phyloP scores from a whole-genome alignment of 2,329 filamentous ascomycete species.

The Botrytis fabae region DNA sequence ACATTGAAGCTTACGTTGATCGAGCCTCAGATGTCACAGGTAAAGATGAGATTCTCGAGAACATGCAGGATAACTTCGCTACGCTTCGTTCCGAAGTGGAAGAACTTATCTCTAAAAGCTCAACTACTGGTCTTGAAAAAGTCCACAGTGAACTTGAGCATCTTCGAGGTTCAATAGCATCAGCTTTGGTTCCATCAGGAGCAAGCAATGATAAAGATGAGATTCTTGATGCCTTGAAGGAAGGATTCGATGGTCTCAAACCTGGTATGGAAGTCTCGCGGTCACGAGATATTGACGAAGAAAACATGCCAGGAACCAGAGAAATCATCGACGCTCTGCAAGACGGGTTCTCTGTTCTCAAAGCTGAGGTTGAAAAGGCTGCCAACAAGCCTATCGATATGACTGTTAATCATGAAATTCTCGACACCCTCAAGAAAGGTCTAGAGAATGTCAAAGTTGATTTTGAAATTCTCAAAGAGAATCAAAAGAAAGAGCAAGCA shows the following conservation, averaged over 20 bases:
- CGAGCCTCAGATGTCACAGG: conserved; percentile 66
- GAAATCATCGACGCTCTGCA: conserved; percentile 89
- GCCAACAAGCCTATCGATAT: conserved; percentile 78
- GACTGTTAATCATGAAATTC: conserved; percentile 83
- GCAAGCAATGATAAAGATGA: conserved; percentile 59
- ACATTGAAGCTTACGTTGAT: conserved; percentile 81
- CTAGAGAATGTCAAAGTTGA: conserved; percentile 74
- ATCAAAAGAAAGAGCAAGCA: conserved; percentile 46
- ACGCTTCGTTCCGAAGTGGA: conserved; percentile 67
- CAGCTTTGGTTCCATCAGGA: conserved; percentile 50
- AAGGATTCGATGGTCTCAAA: conserved; percentile 72
- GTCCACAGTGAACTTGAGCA: conserved; percentile 58
- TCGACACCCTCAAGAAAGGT: conserved; percentile 83
- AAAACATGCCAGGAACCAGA: conserved; percentile 61
- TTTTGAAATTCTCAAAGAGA: conserved; percentile 73
- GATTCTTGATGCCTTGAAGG: conserved; percentile 60
- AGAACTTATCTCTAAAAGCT: conserved; percentile 54
- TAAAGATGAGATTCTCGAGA: conserved; percentile 77
- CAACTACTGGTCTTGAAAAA: conserved; percentile 55
- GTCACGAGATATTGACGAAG: conserved; percentile 37
- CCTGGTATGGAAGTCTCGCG: conserved; percentile 59
- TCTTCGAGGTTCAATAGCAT: conserved; percentile 57
- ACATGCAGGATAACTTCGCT: conserved; percentile 64
- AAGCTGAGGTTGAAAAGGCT: conserved; percentile 73
- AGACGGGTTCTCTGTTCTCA: conserved; percentile 78